Conservation (phyloP, 2,329 filamentous ascomycete genomes). For the Pestalotiopsis sp. region DNA sequence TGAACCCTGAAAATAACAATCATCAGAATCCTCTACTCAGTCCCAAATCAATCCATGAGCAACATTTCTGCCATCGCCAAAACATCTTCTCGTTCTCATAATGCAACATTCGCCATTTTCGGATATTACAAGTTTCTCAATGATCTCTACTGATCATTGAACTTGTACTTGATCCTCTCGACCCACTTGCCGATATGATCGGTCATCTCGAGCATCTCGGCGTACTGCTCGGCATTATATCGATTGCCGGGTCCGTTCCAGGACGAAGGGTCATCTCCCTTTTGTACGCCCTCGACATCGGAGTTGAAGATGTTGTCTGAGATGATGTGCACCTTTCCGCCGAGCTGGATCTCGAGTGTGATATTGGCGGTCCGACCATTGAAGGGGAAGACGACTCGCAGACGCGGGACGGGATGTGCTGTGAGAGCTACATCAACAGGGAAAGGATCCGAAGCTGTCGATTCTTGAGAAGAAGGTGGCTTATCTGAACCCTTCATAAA, state of each 20-base stretch:
- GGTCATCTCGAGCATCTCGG: conserved; percentile 47
- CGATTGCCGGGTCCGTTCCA: conserved; percentile 28
- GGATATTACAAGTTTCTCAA: too few relatives aligned
- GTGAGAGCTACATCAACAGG: conserved; percentile 56
- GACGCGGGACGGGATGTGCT: conserved; percentile 49
- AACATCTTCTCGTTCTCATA: neutral
- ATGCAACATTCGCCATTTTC: too few relatives aligned
- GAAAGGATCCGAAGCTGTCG: conserved; percentile 20
- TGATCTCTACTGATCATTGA: conserved; percentile 19
- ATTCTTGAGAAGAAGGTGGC: conserved; percentile 5
- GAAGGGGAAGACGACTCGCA: conserved; percentile 59
- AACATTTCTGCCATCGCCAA: neutral
- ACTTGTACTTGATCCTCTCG: conserved; percentile 27
- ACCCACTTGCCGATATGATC: conserved; percentile 56
- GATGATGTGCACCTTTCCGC: conserved; percentile 60
- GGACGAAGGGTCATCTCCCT: conserved; percentile 21
- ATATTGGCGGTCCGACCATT: conserved; percentile 51
- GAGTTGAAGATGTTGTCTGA: conserved; percentile 56
- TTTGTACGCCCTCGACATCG: conserved; percentile 19
- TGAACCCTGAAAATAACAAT: neutral
- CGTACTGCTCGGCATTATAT: conserved; percentile 46
- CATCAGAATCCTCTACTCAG: too few relatives aligned
- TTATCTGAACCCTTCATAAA: conserved; percentile 17
- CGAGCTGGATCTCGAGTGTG: conserved; percentile 59
- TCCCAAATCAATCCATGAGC: too few relatives aligned